Base-by-base conservation (phyloP, 371 early-diverging fungal species). In the Apophysomyces variabilis region DNA sequence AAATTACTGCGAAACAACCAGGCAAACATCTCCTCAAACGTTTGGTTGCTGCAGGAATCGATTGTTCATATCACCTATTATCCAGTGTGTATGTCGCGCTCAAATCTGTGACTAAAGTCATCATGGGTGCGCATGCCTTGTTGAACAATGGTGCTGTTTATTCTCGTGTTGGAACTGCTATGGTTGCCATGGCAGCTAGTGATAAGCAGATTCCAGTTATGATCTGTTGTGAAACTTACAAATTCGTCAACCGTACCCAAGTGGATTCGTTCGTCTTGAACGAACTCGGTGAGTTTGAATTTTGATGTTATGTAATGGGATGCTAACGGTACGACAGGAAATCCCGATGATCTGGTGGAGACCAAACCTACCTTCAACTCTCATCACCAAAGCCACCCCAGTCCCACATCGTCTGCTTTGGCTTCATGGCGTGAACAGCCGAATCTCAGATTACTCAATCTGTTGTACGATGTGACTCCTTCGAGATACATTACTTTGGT, bases 241-340 rank as follows among this genome's bases (percentile, higher is more conserved):
- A 99, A 83, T 98, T 98, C 70, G 90, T 91, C 60, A 95, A 97
- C 56, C 86, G 90, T 12, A 92, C 95, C 18, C 93, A 96, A 72
- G 84, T 99, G 26, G 99, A 98, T 77, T 93, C 97, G 4, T 91
- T 97, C 72, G 97, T 97, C 3, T 88, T 88, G 90, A 98, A 99
- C 76, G 99, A 98, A 76, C 84, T 98, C 61, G 97, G 93, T 79
- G 67, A 50, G 74, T 58, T 18, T 58, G 5, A 45, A 7, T 11
- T n/a, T 62, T 7, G 7, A 16, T 38, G 14, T 37, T 36, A 2
- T 36, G 5, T 50, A n/a, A 16, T 1, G 7, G 47, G 21, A 47
- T 4, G 47, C 26, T 63, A 61, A 57, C 36, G 56, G 54, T 60
- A 46, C 4, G 32, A 26, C 64, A 87, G 91, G 92, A 18, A 88